Percentiles rank a stretch among this genome's conserved stretches.
phyloP scores from a whole-genome alignment of 2,329 filamentous ascomycete genomes.

The Botrytis fabae region DNA sequence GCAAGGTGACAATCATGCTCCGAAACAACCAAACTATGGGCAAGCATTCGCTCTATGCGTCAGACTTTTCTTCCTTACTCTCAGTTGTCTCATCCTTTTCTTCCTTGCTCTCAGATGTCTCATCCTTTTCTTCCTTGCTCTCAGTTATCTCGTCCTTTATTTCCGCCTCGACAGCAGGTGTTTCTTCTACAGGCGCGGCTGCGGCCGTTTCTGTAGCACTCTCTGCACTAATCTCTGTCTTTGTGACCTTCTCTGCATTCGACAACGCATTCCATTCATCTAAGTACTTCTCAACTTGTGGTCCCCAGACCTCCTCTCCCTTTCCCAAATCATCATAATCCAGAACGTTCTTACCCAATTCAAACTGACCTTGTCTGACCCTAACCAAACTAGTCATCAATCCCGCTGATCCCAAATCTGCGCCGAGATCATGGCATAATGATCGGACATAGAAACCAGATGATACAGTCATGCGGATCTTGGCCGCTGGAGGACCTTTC shows the following conservation, averaged over 20 bases:
- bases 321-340: slow-evolving; percentile 75
- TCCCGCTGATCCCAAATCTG: slow-evolving; percentile 76
- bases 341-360: slow-evolving; percentile 70
- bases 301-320: slow-evolving; percentile 80
- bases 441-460: slow-evolving; percentile 97
- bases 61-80: background rate
- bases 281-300: slow-evolving; percentile 64
- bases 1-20: background rate
- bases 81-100: background rate
- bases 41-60: background rate
- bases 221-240: background rate
- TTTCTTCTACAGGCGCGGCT: background rate
- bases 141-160: background rate
- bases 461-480: slow-evolving; percentile 86
- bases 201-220: background rate
- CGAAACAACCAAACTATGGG: background rate
- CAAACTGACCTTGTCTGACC: slow-evolving; percentile 78
- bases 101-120: background rate
- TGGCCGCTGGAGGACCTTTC: slow-evolving; percentile 70
- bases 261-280: slow-evolving; percentile 35
- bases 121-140: background rate
- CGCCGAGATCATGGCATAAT: slow-evolving; percentile 86
- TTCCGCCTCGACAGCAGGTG: background rate
- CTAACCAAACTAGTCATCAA: slow-evolving; percentile 85
- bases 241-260: background rate